phyloP scores from a whole-genome alignment of 208 protist species.

The Leishmania lainsoni region DNA sequence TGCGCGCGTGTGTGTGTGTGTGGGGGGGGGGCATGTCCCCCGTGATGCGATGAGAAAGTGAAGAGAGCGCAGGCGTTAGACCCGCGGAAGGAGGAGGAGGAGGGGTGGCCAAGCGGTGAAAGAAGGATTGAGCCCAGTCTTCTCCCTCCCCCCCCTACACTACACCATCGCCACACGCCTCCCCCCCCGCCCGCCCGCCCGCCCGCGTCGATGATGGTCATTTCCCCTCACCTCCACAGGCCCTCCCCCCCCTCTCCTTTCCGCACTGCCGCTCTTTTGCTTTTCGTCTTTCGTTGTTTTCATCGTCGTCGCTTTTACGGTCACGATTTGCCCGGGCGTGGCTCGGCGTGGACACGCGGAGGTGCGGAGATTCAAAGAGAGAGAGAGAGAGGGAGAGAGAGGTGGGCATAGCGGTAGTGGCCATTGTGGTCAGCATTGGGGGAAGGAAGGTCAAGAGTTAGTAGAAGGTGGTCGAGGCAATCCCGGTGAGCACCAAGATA shows the following conservation, averaged over 20 bases:
- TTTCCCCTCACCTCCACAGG: not conserved
- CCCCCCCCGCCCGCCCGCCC: no score
- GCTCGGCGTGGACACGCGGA: not conserved
- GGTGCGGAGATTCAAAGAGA: not conserved
- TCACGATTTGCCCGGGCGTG: no score
- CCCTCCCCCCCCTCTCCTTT: not conserved
- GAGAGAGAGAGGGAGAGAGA: not conserved
- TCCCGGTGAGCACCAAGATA: no score
- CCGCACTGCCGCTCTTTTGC: no score
- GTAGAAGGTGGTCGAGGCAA: no score
- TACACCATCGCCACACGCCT: not conserved
- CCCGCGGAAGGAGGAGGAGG: no score
- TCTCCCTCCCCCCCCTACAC: not conserved
- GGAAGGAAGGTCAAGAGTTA: no score
- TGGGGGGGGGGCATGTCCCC: not conserved
- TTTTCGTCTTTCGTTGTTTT: not conserved
- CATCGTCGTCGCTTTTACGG: no score
- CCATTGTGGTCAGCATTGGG: not conserved
- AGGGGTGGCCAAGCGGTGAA: not conserved
- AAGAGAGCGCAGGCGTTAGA: not conserved
- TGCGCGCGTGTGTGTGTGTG: not conserved
- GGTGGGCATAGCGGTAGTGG: not conserved
- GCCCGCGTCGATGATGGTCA: not conserved
- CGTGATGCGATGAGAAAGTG: not conserved
- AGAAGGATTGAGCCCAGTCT: not conserved